Base-by-base conservation (phyloP, 345 rosid genomes). In the Conringia planisiliqua region DNA sequence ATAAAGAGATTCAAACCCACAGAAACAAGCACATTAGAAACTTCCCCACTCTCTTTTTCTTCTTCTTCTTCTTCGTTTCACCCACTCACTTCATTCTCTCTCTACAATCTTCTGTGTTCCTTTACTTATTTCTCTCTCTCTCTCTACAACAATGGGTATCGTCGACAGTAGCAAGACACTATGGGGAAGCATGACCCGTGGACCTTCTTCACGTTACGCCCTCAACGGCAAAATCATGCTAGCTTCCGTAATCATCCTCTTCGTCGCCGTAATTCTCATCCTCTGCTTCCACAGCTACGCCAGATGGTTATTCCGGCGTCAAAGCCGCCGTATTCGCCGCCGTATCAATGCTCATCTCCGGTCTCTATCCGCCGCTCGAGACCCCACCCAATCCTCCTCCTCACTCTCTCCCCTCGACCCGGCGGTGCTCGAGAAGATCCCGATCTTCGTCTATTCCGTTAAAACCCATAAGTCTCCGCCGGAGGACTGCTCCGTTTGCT, bases 401-500 rank as follows among this genome's bases (percentile, higher is more conserved):
- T 70, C 80, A 1, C 71, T 77, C 7, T 33, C 76, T 22, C 88
- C 92, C 18, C 81, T 94, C 18, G 90, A 86, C 61, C 66, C 74
- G 6, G 38, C 78, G 10, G 81, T 87, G 39, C 77, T 90, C 11
- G 82, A 83, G 56, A 78, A 82, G 6, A 85, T 91, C 10, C 93
- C 91, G 4, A 62, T 84, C 18, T 87, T 94, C 57, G 75, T 81
- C 27, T 85, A 78, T 70, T 77, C 66, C 20, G 66, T 56, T 26
- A 43, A 78, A 30, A 75, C 76, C 27, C 76, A 71, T 33, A 14
- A 71, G 20, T 17, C 66, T 38, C 80, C 72, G 10, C 36, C 16
- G 3, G 77, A 62, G 6, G 89, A 85, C 24, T 90, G 98, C 69
- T 83, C 93, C 14, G 90, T 91, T 40, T 94, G 98, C 78, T 71